Conservation (phyloP, 352 stramenopile genomes). For the Blastocystis sp. region DNA sequence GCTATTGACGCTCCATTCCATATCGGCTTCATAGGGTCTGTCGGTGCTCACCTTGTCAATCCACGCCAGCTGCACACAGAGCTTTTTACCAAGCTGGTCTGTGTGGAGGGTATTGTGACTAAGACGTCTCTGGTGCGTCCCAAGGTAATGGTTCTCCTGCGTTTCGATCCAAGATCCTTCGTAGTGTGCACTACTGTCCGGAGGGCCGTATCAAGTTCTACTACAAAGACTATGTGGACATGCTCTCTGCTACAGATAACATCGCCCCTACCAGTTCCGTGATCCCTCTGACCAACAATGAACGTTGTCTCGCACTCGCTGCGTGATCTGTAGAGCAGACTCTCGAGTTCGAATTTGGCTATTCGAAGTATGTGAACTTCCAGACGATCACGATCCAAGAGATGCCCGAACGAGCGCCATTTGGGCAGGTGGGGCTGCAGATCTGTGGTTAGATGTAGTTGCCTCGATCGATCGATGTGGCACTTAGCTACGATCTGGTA, state of each 20-base stretch:
- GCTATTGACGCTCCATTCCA: slow-evolving; percentile 66
- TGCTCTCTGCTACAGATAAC: slow-evolving; percentile 18
- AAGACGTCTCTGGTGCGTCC: slow-evolving; percentile 91
- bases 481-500: slow-evolving; percentile 95
- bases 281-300: not conserved
- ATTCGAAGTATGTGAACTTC: slow-evolving; percentile 96
- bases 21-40: slow-evolving; percentile 83
- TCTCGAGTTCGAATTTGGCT: slow-evolving; percentile 87
- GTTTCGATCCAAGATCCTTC: not conserved
- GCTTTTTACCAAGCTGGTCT: slow-evolving; percentile 87
- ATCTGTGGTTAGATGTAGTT: slow-evolving; percentile 65
- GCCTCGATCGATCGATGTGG: slow-evolving; percentile 89
- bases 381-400: slow-evolving; percentile 87
- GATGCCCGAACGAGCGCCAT: slow-evolving; percentile 88
- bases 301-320: not conserved
- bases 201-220: slow-evolving; percentile 60
- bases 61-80: slow-evolving; percentile 82
- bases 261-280: not conserved
- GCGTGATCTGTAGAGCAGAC: slow-evolving; percentile 6
- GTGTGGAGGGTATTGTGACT: slow-evolving; percentile 96
- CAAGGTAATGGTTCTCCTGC: slow-evolving; percentile 81
- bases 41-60: slow-evolving; percentile 82
- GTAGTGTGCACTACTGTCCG: slow-evolving; percentile 90
- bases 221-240: slow-evolving; percentile 52
- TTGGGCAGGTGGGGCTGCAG: slow-evolving; percentile 72